A percentile compares a stretch with the other conserved stretches of the same genome.
Conservation (phyloP, 2,329 filamentous ascomycete genomes). For the Calonectria pteridis region DNA sequence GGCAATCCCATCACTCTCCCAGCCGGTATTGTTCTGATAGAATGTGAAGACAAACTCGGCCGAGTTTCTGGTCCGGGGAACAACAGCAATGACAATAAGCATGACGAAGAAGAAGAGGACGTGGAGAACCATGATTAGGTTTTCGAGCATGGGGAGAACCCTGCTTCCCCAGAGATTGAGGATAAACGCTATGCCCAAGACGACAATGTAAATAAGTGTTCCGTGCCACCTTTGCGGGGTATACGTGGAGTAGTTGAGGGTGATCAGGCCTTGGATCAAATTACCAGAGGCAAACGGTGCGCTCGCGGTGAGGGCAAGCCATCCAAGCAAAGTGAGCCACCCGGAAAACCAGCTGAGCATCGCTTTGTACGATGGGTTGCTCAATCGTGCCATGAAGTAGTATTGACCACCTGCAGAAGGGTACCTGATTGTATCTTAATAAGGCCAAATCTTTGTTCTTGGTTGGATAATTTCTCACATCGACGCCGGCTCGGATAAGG, state of each 20-base stretch:
- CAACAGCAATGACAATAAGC: neutral
- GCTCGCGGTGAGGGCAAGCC: conserved; percentile 18
- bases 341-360: neutral
- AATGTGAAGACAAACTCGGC: conserved; percentile 14
- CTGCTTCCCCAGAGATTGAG: conserved; percentile 14
- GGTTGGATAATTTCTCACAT: neutral
- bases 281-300: conserved; percentile 18
- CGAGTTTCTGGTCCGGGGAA: conserved; percentile 8
- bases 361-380: neutral
- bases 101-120: conserved; percentile 19
- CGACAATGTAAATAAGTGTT: neutral
- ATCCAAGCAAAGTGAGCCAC: conserved; percentile 15
- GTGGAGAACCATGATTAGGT: conserved; percentile 18
- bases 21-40: conserved; percentile 20
- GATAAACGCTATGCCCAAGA: neutral
- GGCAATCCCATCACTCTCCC: neutral
- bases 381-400: conserved; percentile 19
- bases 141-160: conserved; percentile 15
- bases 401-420: conserved; percentile 56
- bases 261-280: conserved; percentile 21
- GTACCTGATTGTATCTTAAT: neutral
- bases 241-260: conserved; percentile 18
- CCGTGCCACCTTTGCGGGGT: conserved; percentile 17
- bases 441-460: neutral
- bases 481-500: neutral